These are phyloP conservation scores for Amylostereum areolatum DNA, from an alignment of 1,284 basidiomycete genomes.

Conservation along the genomic window DNA sequence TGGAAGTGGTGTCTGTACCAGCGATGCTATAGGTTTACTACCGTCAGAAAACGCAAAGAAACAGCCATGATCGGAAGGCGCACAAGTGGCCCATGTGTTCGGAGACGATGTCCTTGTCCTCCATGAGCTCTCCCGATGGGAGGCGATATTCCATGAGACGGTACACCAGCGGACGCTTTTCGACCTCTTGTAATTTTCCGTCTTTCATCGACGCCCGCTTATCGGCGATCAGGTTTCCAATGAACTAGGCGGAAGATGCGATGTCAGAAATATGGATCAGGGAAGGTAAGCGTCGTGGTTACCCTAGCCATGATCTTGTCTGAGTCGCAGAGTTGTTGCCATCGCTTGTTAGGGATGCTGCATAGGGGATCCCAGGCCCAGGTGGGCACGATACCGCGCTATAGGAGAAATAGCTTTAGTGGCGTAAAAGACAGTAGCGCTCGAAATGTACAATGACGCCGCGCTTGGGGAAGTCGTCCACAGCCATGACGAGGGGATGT, in stretches of 20 bases:
- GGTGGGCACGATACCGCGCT: not conserved
- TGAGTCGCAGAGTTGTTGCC: not conserved
- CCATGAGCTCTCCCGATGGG: not conserved
- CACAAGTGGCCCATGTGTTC: conserved; percentile 1
- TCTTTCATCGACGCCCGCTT: not conserved
- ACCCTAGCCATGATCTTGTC: not conserved
- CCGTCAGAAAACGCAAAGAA: not conserved
- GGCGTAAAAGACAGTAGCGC: too few species aligned
- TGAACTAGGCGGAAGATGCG: not conserved
- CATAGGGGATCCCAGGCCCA: not conserved
- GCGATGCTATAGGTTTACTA: conserved; percentile 13
- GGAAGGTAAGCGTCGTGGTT: too few species aligned
- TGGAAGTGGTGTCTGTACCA: conserved; percentile 18
- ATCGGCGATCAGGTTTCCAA: not conserved
- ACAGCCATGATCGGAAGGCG: not conserved
- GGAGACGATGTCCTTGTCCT: not conserved
- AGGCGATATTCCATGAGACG: not conserved
- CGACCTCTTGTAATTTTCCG: not conserved
- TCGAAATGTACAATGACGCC: not conserved
- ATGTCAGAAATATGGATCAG: not conserved
- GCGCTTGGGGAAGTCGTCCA: not conserved
- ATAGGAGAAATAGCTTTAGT: not conserved
- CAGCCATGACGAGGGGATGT: not conserved
- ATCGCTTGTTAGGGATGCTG: not conserved
- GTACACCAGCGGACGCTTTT: not conserved